Percentiles rank a stretch among this genome's conserved stretches.
Evolutionary conservation across 2,329 filamentous ascomycete species (phyloP).

Genomic region (Aspergillus ustus): DNA sequence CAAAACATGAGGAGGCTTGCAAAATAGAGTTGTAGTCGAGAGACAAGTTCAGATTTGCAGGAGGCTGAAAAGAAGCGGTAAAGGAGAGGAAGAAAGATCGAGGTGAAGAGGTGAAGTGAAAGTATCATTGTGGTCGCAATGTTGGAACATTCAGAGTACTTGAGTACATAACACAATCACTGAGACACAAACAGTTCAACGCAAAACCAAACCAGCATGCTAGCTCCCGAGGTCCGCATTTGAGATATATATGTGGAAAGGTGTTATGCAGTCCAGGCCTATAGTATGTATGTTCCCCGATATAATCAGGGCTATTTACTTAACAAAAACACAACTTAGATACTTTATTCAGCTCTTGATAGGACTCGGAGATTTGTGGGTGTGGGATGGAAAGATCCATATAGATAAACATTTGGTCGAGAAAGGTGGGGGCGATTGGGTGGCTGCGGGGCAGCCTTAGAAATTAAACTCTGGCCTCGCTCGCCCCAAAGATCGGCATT

Average conservation of each 20-base stretch:
- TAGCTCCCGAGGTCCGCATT: not conserved
- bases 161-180: not conserved
- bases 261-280: not conserved
- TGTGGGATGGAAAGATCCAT: not conserved
- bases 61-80: not conserved
- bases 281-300: not conserved
- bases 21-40: not conserved
- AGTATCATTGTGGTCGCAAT: not conserved
- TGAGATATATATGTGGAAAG: not conserved
- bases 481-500: constrained; percentile 18
- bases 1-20: not conserved
- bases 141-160: not conserved
- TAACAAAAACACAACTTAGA: not conserved
- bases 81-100: not conserved
- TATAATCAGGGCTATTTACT: not conserved
- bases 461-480: constrained; percentile 24
- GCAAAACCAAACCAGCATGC: not conserved
- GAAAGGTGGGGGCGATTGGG: constrained; percentile 2
- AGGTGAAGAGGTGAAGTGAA: not conserved
- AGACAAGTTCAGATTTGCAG: not conserved
- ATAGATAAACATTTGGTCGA: not conserved
- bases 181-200: not conserved
- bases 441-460: constrained; percentile 22
- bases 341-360: not conserved
- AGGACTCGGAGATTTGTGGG: not conserved